Conservation (phyloP, 1,139 yeast genomes). For the Debaryomyces udenii region DNA sequence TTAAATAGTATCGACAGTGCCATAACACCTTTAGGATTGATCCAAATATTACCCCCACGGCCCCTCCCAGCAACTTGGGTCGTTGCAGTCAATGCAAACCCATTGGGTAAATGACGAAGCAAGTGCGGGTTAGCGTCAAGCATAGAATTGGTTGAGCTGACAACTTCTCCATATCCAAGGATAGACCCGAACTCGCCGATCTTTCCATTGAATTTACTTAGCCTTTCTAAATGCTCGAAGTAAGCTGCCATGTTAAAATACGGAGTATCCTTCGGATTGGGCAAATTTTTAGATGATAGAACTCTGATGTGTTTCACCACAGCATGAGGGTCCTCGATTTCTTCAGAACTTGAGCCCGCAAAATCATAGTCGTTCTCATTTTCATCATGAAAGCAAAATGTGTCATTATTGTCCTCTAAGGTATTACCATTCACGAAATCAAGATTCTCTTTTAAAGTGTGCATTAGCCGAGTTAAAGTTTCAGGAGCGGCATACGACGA, state of each 20-base stretch:
- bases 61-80: slow-evolving; percentile 92
- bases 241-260: slow-evolving; percentile 68
- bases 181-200: slow-evolving; percentile 58
- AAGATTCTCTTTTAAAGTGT: slow-evolving; percentile 35
- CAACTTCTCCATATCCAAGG: slow-evolving; percentile 81
- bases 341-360: slow-evolving; percentile 24
- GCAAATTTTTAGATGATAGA: slow-evolving; percentile 43
- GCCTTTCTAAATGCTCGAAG: slow-evolving; percentile 46
- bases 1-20: slow-evolving; percentile 77
- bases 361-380: slow-evolving; percentile 24
- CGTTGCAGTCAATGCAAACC: slow-evolving; percentile 73
- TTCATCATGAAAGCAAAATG: slow-evolving; percentile 49
- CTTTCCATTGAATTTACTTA: slow-evolving; percentile 21
- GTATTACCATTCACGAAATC: slow-evolving; percentile 48
- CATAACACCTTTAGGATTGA: slow-evolving; percentile 89
- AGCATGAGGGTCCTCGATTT: slow-evolving; percentile 53
- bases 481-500: slow-evolving; percentile 34
- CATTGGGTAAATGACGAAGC: slow-evolving; percentile 65
- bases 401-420: slow-evolving; percentile 56
- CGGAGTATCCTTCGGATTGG: slow-evolving; percentile 62
- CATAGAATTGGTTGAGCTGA: slow-evolving; percentile 82
- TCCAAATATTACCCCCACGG: slow-evolving; percentile 94
- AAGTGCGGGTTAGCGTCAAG: slow-evolving; percentile 71
- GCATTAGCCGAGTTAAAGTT: slow-evolving; percentile 28
- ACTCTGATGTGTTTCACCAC: slow-evolving; percentile 56